These are phyloP conservation scores for Penicillium goetzii DNA, from an alignment of 495 filamentous ascomycete species.

Conservation along the genomic window DNA sequence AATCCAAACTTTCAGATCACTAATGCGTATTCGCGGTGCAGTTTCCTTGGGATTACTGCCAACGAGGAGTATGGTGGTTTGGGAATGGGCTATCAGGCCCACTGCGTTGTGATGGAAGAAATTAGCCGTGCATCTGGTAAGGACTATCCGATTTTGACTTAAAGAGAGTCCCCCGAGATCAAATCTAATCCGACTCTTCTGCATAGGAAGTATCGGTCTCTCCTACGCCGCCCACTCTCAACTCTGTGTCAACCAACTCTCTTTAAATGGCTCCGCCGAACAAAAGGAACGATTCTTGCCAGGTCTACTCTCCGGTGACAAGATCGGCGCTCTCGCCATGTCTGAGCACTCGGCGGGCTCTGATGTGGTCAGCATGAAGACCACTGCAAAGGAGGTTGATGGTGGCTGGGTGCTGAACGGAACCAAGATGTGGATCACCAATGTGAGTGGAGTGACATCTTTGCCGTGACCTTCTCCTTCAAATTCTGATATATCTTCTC, in stretches of 20 bases:
- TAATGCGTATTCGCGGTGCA: slow-evolving; percentile 20
- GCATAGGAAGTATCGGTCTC: slow-evolving; percentile 79
- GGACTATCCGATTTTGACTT: not conserved
- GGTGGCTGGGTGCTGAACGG: slow-evolving; percentile 87
- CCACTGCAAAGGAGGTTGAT: slow-evolving; percentile 74
- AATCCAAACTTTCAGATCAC: slow-evolving; percentile 1
- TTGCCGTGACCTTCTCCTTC: not conserved
- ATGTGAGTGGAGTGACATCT: slow-evolving; percentile 51
- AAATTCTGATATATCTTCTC: not conserved
- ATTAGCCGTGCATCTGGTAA: slow-evolving; percentile 66
- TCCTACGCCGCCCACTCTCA: slow-evolving; percentile 96
- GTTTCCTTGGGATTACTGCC: slow-evolving; percentile 90
- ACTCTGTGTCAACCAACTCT: slow-evolving; percentile 94
- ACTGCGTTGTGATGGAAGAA: slow-evolving; percentile 97
- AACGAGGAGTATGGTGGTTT: slow-evolving; percentile 93
- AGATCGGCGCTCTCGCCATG: slow-evolving; percentile 93
- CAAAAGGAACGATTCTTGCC: slow-evolving; percentile 86
- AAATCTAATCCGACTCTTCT: not conserved
- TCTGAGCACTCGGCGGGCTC: slow-evolving; percentile 88
- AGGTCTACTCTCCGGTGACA: slow-evolving; percentile 77
- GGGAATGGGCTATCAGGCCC: slow-evolving; percentile 94
- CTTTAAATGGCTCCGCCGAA: slow-evolving; percentile 77
- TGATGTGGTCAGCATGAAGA: slow-evolving; percentile 97
- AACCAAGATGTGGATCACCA: slow-evolving; percentile 99
- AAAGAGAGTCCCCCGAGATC: too few relatives aligned